Percentiles rank a stretch among this genome's conserved stretches.
Evolutionary conservation across 352 stramenopile species (phyloP).

Genomic region (Pythium aristosporum): DNA sequence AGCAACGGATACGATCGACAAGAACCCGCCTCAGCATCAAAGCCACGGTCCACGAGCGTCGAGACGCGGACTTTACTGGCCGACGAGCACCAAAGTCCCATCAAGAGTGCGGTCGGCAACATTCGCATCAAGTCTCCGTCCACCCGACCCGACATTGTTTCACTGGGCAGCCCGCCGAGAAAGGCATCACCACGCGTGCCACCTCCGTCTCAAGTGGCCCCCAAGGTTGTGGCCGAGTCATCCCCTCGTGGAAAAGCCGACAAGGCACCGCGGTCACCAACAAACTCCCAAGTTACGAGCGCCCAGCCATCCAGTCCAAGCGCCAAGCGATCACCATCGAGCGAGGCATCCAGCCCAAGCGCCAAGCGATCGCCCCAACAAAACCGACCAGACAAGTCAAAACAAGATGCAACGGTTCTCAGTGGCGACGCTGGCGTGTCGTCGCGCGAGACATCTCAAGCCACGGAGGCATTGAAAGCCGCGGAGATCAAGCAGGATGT

Average conservation of each 20-base stretch:
- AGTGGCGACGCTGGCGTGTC: not conserved
- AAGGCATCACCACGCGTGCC: not conserved
- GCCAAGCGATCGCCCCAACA: not conserved
- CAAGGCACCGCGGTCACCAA: not conserved
- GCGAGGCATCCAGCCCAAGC: conserved; percentile 8
- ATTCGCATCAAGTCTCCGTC: conserved; percentile 5
- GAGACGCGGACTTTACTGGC: conserved; percentile 17
- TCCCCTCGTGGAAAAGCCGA: conserved; percentile 10
- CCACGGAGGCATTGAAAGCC: no score
- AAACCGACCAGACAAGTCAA: not conserved
- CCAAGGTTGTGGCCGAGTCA: conserved; percentile 6
- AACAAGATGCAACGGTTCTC: not conserved
- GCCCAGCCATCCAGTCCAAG: not conserved
- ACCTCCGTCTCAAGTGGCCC: conserved; percentile 6
- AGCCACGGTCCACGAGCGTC: conserved; percentile 16
- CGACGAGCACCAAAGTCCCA: conserved; percentile 11
- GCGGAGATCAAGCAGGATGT: conserved; percentile 3
- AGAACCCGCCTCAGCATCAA: conserved; percentile 14
- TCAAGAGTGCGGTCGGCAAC: not conserved
- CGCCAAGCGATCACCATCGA: not conserved
- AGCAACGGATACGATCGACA: conserved; percentile 14
- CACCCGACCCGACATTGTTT: conserved; percentile 22
- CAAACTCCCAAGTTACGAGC: not conserved
- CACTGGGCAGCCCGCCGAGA: conserved; percentile 23
- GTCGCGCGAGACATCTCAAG: conserved; percentile 1